Conservation (phyloP, 805 yeast species). For the Limtongia smithiae region DNA sequence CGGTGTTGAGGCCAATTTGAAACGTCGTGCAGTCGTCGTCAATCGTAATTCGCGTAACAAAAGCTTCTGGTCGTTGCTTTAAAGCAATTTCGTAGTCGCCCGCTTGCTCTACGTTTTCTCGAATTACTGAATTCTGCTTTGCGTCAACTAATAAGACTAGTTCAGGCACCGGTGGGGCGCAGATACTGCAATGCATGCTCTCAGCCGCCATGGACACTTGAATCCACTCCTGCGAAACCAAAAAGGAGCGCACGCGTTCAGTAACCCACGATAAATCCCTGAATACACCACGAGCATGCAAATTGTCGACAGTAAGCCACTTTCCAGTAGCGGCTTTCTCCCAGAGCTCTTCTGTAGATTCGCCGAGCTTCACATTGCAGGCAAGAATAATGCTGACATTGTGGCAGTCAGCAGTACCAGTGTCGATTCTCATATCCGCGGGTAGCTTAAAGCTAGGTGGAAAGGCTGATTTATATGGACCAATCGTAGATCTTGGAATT, state of each 20-base stretch:
- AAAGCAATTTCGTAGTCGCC: slow-evolving; percentile 9
- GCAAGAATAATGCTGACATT: neutral
- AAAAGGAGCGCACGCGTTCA: slow-evolving; percentile 9
- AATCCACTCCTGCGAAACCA: neutral
- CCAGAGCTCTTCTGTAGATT: slow-evolving; percentile 12
- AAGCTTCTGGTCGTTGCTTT: slow-evolving; percentile 9
- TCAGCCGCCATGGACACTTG: neutral
- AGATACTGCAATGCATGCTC: neutral
- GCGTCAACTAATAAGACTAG: neutral
- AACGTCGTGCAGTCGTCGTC: slow-evolving; percentile 6
- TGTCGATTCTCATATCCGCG: neutral
- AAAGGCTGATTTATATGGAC: slow-evolving; percentile 4
- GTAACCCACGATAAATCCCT: slow-evolving; percentile 12
- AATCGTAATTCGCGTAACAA: slow-evolving; percentile 3
- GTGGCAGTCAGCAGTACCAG: slow-evolving; percentile 4
- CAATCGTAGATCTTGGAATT: neutral
- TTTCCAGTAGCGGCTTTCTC: slow-evolving; percentile 8
- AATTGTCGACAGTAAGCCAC: slow-evolving; percentile 4
- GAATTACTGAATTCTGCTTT: slow-evolving; percentile 2
- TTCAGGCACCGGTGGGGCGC: slow-evolving; percentile 7
- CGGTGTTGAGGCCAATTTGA: slow-evolving; percentile 8
- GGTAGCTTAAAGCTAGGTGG: slow-evolving; percentile 1
- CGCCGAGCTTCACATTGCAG: slow-evolving; percentile 3
- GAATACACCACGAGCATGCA: slow-evolving; percentile 7
- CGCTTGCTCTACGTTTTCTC: slow-evolving; percentile 12